Percentiles rank a stretch among this genome's conserved stretches.
phyloP scores from a whole-genome alignment of 495 filamentous ascomycete genomes.

The Penicillium daleae region DNA sequence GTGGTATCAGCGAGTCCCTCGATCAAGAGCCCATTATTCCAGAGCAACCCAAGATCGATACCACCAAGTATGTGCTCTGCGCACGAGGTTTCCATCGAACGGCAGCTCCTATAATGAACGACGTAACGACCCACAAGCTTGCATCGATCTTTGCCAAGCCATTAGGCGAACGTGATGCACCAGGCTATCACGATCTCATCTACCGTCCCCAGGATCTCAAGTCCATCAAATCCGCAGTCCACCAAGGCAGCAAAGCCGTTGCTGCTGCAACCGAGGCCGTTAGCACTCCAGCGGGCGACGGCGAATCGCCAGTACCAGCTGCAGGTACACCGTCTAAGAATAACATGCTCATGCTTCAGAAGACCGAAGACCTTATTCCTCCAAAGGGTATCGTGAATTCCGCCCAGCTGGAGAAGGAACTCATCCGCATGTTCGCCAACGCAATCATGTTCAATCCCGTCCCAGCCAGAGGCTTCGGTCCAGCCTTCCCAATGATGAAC shows the following conservation, averaged over 20 bases:
- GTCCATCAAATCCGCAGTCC: conserved; percentile 77
- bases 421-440: conserved; percentile 98
- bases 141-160: conserved; percentile 86
- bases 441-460: conserved; percentile 96
- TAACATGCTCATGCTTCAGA: conserved; percentile 58
- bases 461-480: conserved; percentile 68
- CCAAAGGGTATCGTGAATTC: conserved; percentile 92
- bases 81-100: conserved; percentile 79
- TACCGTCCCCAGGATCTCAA: conserved; percentile 89
- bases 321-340: conserved; percentile 42
- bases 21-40: conserved; percentile 37
- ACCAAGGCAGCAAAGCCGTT: conserved; percentile 75
- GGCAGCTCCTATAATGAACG: conserved; percentile 77
- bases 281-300: conserved; percentile 51
- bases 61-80: conserved; percentile 64
- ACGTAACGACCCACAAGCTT: conserved; percentile 81
- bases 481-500: conserved; percentile 54
- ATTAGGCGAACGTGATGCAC: conserved; percentile 81
- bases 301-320: conserved; percentile 45
- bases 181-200: conserved; percentile 86
- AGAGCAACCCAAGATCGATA: conserved; percentile 42
- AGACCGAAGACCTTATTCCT: conserved; percentile 74
- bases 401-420: conserved; percentile 89
- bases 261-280: conserved; percentile 59
- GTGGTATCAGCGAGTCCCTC: conserved; percentile 40